Base-by-base conservation (phyloP, 352 stramenopile genomes). In the Thalassiosira exigua region DNA sequence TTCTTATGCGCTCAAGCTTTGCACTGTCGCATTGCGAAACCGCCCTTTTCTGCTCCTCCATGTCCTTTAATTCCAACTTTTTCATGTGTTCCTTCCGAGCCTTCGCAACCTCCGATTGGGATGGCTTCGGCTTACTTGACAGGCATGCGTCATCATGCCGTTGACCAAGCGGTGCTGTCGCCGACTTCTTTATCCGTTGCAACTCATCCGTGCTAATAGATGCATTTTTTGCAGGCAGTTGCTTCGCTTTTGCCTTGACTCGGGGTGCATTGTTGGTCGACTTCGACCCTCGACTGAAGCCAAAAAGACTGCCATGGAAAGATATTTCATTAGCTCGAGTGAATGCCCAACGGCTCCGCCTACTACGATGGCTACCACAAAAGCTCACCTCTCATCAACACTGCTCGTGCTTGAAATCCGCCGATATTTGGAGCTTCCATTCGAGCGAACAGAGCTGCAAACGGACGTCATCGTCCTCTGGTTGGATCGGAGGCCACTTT, bases 41-140 rank as follows among this genome's bases (percentile, higher is more conserved):
- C 53, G 56, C 69, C 51, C 75, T 81, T 64, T 78, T 89, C 83
- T 70, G 84, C 60, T 54, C 82, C 73, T 74, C 66, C 70, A 77
- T 92, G 83, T 69, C 88, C 57, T 90, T 71, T 58, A 75, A 65
- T 58, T 88, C 83, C 44, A 90, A 71, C 27, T 59, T 44, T 53
- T 82, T 83, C 83, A 90, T 90, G 32, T 82, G 59, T n/a, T 76
- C 71, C 60, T 90, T 90, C 57, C 83, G 75, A 57, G 77, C 76
- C 26, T 64, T 68, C 33, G 62, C 72, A 39, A 30, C 32, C 29
- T 85, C 68, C 11, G 22, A 51, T n/a, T 73, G 27, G 12, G 42
- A 42, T 29, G 56, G 44, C 22, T 67, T 69, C 26, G 33, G 56
- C 24, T 64, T 46, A 17, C 22, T 2, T 3, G 3, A 27, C 19